A percentile compares a stretch with the other conserved stretches of the same genome.
Conservation (phyloP, 2,329 filamentous ascomycete species). For the Alternaria solani region DNA sequence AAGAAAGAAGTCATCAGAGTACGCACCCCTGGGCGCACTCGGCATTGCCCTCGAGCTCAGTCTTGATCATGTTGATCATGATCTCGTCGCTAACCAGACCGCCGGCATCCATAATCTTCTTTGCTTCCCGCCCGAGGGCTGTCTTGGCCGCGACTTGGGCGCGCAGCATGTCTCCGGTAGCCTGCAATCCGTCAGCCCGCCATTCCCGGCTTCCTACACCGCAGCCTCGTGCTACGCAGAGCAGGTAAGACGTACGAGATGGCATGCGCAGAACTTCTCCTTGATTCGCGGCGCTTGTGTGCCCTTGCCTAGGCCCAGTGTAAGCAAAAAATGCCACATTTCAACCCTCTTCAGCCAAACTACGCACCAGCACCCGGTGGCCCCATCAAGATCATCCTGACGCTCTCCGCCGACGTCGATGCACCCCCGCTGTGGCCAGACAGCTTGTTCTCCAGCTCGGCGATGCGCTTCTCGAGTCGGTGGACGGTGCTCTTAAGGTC, state of each 20-base stretch:
- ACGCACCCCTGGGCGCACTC: conserved; percentile 94
- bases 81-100: conserved; percentile 98
- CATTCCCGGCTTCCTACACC: background rate
- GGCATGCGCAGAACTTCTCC: conserved; percentile 96
- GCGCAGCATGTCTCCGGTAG: conserved; percentile 98
- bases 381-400: conserved; percentile 98
- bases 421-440: conserved; percentile 46
- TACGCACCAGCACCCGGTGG: conserved; percentile 93
- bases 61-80: conserved; percentile 99
- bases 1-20: background rate
- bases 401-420: conserved; percentile 63
- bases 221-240: background rate
- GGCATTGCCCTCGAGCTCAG: conserved; percentile 89
- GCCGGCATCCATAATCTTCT: conserved; percentile 99
- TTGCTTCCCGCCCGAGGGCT: conserved; percentile 88
- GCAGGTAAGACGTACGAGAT: conserved; percentile 72
- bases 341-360: background rate
- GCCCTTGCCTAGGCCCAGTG: conserved; percentile 79
- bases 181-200: conserved; percentile 62
- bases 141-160: conserved; percentile 99
- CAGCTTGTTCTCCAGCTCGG: conserved; percentile 80
- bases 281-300: conserved; percentile 98
- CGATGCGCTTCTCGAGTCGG: conserved; percentile 85
- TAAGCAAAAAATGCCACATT: conserved; percentile 33
- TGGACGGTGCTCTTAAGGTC: conserved; percentile 84